phyloP scores from a whole-genome alignment of 139 green algal species.

The Tetradesmus obliquus region DNA sequence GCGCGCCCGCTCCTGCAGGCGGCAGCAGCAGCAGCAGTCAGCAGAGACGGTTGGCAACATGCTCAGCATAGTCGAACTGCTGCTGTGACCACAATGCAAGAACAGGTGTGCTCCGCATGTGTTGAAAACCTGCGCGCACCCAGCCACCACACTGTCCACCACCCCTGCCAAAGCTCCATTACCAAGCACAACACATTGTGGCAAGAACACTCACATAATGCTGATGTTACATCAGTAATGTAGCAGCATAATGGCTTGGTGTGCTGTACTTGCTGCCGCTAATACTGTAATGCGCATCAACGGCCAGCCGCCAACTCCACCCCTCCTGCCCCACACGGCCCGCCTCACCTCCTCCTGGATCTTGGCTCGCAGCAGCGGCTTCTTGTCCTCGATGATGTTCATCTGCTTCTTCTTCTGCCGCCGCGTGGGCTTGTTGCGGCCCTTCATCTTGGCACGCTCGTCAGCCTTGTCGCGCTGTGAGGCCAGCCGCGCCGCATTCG shows the following conservation, averaged over 20 bases:
- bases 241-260: too few relatives aligned
- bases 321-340: not conserved
- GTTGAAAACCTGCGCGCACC: not conserved
- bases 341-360: constrained; percentile 60
- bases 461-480: constrained; percentile 51
- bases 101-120: not conserved
- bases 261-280: too few relatives aligned
- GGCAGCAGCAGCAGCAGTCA: not conserved
- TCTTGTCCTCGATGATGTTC: constrained; percentile 91
- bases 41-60: not conserved
- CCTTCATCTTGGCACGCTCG: constrained; percentile 89
- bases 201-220: too few relatives aligned
- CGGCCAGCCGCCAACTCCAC: not conserved
- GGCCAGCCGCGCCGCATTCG: constrained; percentile 50
- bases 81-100: too few relatives aligned
- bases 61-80: not conserved
- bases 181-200: too few relatives aligned
- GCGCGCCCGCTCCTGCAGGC: constrained; percentile 28
- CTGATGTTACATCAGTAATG: too few relatives aligned
- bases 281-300: not conserved
- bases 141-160: not conserved
- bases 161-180: too few relatives aligned
- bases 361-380: constrained; percentile 45
- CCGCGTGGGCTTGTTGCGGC: constrained; percentile 90
- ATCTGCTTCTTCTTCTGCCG: constrained; percentile 89